phyloP scores from a whole-genome alignment of 768 basidiomycete genomes.

The Lactifluus subvellereus region DNA sequence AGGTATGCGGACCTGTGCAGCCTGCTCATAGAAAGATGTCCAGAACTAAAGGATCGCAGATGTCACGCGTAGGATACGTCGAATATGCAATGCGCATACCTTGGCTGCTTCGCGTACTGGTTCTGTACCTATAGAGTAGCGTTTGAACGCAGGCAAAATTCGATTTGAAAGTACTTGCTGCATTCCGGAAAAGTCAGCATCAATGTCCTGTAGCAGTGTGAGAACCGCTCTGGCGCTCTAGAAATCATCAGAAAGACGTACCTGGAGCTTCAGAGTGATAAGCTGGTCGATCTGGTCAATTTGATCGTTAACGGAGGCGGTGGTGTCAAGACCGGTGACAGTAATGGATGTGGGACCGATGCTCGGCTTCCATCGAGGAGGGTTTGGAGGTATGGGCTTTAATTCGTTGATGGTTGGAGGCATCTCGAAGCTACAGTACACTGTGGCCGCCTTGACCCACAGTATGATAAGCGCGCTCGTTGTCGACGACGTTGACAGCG shows the following conservation, averaged over 20 bases:
- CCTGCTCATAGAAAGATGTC: constrained; percentile 93
- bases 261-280: constrained; percentile 89
- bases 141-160: constrained; percentile 83
- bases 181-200: constrained; percentile 88
- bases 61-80: background rate
- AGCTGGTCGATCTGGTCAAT: constrained; percentile 95
- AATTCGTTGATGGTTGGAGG: constrained; percentile 19
- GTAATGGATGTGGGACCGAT: constrained; percentile 56
- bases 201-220: constrained; percentile 58
- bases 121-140: constrained; percentile 81
- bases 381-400: constrained; percentile 51
- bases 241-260: constrained; percentile 28
- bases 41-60: constrained; percentile 60
- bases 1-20: constrained; percentile 81
- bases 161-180: constrained; percentile 77
- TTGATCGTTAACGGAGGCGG: constrained; percentile 68
- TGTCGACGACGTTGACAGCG: background rate
- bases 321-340: constrained; percentile 67
- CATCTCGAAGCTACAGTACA: background rate
- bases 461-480: background rate
- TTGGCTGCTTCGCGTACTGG: constrained; percentile 87
- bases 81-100: constrained; percentile 36
- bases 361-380: constrained; percentile 62
- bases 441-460: background rate
- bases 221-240: background rate